A percentile compares a stretch with the other conserved stretches of the same genome.
Conservation (phyloP, 768 basidiomycete species). For the Gautieria morchelliformis region DNA sequence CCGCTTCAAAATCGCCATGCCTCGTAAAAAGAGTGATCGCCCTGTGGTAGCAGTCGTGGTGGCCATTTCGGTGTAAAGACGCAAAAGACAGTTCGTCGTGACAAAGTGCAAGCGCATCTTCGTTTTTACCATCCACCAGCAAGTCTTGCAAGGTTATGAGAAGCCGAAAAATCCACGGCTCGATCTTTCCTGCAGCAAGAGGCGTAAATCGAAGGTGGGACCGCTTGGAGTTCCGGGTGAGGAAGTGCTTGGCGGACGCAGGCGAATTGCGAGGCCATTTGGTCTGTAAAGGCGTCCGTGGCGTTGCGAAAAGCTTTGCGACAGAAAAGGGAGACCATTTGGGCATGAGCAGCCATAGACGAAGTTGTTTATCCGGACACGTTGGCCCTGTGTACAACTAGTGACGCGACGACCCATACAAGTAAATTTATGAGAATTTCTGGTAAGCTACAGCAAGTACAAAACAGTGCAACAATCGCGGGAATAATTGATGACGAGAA, state of each 20-base stretch:
- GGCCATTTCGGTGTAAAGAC: background rate
- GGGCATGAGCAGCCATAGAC: background rate
- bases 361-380: background rate
- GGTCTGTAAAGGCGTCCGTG: background rate
- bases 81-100: background rate
- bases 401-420: background rate
- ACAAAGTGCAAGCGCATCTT: background rate
- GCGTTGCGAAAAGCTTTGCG: background rate
- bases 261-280: background rate
- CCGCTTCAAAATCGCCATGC: background rate
- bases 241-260: background rate
- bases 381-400: background rate
- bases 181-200: background rate
- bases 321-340: background rate
- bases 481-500: background rate
- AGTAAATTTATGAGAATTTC: background rate
- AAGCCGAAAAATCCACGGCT: background rate
- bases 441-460: conserved; percentile 1
- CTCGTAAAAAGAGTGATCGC: conserved; percentile 4
- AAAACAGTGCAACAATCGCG: background rate
- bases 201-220: background rate
- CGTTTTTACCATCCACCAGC: background rate
- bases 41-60: background rate
- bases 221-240: background rate
- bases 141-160: background rate